Percentiles rank a stretch among this genome's conserved stretches.
These are phyloP conservation scores for Sporobolomyces phaffii DNA, from an alignment of 768 basidiomycete species.

Conservation along the genomic window DNA sequence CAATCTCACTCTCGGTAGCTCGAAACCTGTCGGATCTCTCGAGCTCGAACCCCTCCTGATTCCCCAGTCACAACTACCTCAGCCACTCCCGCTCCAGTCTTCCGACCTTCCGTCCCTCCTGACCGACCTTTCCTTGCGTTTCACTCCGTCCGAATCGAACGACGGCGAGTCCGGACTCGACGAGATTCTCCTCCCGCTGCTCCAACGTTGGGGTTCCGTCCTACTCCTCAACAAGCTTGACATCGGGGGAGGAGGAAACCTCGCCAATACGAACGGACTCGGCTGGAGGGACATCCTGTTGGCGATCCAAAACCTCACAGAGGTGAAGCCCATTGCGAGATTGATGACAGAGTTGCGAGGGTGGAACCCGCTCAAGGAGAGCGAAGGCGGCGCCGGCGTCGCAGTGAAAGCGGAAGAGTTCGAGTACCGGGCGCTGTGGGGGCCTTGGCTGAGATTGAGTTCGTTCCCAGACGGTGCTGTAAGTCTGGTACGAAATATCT, in stretches of 20 bases:
- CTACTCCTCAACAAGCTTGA: slow-evolving; percentile 45
- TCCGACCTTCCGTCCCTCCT: slow-evolving; percentile 73
- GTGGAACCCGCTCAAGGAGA: slow-evolving; percentile 16
- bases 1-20: slow-evolving; percentile 46
- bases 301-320: slow-evolving; percentile 71
- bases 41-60: slow-evolving; percentile 81
- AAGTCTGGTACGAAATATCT: not conserved
- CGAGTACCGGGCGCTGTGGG: slow-evolving; percentile 55
- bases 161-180: slow-evolving; percentile 68
- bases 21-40: slow-evolving; percentile 64
- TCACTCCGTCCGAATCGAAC: slow-evolving; percentile 45
- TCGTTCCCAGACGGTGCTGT: slow-evolving; percentile 85
- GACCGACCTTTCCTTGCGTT: slow-evolving; percentile 72
- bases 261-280: slow-evolving; percentile 42
- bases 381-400: slow-evolving; percentile 12
- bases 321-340: slow-evolving; percentile 72
- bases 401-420: slow-evolving; percentile 46
- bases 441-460: slow-evolving; percentile 74
- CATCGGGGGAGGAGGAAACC: slow-evolving; percentile 31
- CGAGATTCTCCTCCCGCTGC: slow-evolving; percentile 68
- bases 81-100: slow-evolving; percentile 56
- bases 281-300: slow-evolving; percentile 77
- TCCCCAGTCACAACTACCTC: slow-evolving; percentile 53
- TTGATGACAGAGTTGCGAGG: slow-evolving; percentile 50
- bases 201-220: slow-evolving; percentile 47